Conservation (phyloP, 148 eudicot genomes). For the Camellia japonica region DNA sequence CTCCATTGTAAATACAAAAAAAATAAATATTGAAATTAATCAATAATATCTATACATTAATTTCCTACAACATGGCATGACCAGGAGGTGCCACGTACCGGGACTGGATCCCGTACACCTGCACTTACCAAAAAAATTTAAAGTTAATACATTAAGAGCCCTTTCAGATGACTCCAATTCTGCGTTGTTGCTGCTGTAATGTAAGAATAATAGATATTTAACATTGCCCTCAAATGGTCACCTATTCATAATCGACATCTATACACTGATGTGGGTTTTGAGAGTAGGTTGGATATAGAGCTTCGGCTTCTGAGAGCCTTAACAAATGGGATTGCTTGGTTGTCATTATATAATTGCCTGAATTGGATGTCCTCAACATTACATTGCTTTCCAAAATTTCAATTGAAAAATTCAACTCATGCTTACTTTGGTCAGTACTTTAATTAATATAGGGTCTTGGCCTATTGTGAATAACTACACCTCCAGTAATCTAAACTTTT, state of each 20-base stretch:
- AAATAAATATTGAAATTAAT: too few relatives aligned
- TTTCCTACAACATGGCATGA: too few relatives aligned
- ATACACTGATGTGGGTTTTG: background rate
- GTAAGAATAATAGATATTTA: background rate
- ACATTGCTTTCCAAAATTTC: background rate
- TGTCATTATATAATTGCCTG: background rate
- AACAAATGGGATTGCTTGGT: background rate
- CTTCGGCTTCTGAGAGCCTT: background rate
- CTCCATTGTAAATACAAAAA: too few relatives aligned
- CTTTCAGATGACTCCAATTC: constrained; percentile 7
- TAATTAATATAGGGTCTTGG: background rate
- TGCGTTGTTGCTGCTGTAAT: background rate
- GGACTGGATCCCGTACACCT: too few relatives aligned
- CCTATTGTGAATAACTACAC: constrained; percentile 5
- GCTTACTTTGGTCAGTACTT: background rate
- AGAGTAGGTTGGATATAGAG: constrained; percentile 1
- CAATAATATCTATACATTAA: too few relatives aligned
- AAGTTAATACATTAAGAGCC: background rate
- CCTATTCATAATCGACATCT: background rate
- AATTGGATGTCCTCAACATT: background rate
- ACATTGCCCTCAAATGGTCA: background rate
- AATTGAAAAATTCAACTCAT: background rate
- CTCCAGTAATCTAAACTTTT: background rate
- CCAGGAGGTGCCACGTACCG: too few relatives aligned
- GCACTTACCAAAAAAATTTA: background rate